phyloP scores from a whole-genome alignment of 164 flowering plant genomes.

The Liriodendron chinense region DNA sequence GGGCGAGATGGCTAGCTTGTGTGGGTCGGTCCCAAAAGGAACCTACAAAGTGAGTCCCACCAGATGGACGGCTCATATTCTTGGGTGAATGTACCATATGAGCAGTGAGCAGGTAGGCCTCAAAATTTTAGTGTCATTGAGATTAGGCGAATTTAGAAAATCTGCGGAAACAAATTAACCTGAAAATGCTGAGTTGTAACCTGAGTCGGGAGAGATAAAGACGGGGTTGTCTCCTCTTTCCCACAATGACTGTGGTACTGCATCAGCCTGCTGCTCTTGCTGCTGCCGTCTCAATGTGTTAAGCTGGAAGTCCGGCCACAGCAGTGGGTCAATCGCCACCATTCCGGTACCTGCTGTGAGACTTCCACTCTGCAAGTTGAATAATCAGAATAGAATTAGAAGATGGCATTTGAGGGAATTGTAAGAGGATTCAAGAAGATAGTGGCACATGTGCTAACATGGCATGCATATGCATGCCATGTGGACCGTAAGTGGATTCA shows the following conservation, averaged over 20 bases:
- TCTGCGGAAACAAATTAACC: constrained; percentile 31
- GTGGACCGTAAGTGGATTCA: too few relatives aligned
- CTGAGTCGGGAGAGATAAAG: constrained; percentile 47
- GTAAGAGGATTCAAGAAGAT: neutral
- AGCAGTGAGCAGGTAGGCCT: too few relatives aligned
- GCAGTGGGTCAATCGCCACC: constrained; percentile 30
- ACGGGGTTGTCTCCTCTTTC: constrained; percentile 41
- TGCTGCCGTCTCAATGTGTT: constrained; percentile 18
- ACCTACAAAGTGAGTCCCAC: too few relatives aligned
- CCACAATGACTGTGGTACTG: constrained; percentile 30
- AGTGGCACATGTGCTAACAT: neutral
- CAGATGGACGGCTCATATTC: too few relatives aligned
- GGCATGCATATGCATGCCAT: neutral
- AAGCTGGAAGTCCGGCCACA: constrained; percentile 48
- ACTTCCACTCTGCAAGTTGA: constrained; percentile 40
- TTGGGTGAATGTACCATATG: too few relatives aligned
- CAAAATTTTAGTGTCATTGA: too few relatives aligned
- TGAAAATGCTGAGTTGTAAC: constrained; percentile 58
- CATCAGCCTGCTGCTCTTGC: constrained; percentile 25
- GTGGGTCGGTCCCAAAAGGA: too few relatives aligned
- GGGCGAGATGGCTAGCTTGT: too few relatives aligned
- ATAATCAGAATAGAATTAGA: neutral
- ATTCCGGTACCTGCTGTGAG: constrained; percentile 39
- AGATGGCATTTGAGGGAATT: neutral
- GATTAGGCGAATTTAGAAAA: too few relatives aligned